A percentile compares a stretch with the other conserved stretches of the same genome.
These are phyloP conservation scores for Rhodotorula diobovata DNA, from an alignment of 768 basidiomycete genomes.

Conservation along the genomic window DNA sequence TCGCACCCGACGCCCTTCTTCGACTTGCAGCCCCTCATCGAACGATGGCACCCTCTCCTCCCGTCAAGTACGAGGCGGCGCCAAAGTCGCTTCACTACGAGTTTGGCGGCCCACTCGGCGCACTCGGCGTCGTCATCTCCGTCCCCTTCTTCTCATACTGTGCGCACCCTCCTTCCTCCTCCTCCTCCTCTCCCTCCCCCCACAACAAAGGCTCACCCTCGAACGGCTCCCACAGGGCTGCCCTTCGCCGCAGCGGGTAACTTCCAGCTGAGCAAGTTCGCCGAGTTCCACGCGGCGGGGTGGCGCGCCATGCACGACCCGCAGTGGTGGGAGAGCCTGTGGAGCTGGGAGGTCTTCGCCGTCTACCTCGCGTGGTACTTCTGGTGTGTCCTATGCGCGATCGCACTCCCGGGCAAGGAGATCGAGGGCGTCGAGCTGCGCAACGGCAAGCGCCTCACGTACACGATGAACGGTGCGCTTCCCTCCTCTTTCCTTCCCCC, in stretches of 20 bases:
- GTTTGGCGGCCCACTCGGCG: constrained; percentile 76
- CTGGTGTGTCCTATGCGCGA: constrained; percentile 79
- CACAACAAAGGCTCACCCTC: constrained; percentile 58
- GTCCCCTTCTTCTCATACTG: constrained; percentile 71
- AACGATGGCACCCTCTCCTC: constrained; percentile 5
- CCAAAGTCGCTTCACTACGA: constrained; percentile 71
- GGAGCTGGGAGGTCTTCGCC: constrained; percentile 71
- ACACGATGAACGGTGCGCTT: constrained; percentile 87
- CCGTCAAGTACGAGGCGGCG: constrained; percentile 17
- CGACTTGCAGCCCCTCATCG: not conserved
- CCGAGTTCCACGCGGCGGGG: constrained; percentile 13
- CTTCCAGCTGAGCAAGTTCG: constrained; percentile 37
- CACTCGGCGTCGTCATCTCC: constrained; percentile 58
- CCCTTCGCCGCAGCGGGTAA: constrained; percentile 51
- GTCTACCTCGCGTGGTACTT: constrained; percentile 85
- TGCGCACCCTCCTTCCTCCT: constrained; percentile 59
- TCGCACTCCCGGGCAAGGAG: constrained; percentile 66
- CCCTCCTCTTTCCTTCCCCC: not conserved
- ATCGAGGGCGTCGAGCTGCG: constrained; percentile 67
- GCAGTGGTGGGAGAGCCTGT: constrained; percentile 68
- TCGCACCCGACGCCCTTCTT: not conserved
- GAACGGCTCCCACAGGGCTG: constrained; percentile 46
- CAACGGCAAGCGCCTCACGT: constrained; percentile 63
- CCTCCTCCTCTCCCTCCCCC: not conserved
- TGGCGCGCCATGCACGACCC: constrained; percentile 39